Evolutionary conservation across 1,284 basidiomycete species (phyloP).

Genomic region (Melampsora americana): DNA sequence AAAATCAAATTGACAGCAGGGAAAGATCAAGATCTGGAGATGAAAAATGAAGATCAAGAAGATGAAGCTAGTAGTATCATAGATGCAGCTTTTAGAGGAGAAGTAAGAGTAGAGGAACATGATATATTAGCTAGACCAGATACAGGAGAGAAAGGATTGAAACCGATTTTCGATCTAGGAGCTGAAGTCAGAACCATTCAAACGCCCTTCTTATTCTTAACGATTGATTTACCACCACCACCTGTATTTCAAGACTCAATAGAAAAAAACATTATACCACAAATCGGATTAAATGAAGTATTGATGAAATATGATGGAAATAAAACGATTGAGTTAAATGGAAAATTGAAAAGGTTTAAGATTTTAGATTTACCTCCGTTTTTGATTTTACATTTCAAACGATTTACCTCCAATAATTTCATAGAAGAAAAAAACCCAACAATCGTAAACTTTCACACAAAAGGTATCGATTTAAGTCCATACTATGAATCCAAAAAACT

Average conservation of each 20-base stretch:
- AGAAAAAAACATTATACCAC: conserved; percentile 97
- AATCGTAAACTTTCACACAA: conserved; percentile 92
- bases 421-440: conserved; percentile 99
- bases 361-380: conserved; percentile 82
- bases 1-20: too few species aligned
- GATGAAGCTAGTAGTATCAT: conserved; percentile 66
- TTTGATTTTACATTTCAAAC: conserved; percentile 90
- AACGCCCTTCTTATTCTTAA: conserved; percentile 91
- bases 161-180: conserved; percentile 82
- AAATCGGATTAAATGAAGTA: conserved; percentile 84
- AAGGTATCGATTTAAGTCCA: conserved; percentile 82
- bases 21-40: conserved; percentile 42
- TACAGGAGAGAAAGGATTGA: conserved; percentile 66
- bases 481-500: conserved; percentile 65
- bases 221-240: conserved; percentile 90
- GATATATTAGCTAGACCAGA: conserved; percentile 70
- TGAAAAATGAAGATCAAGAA: not conserved
- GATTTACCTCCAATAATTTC: conserved; percentile 97
- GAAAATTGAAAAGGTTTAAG: conserved; percentile 82
- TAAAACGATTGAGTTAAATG: conserved; percentile 63
- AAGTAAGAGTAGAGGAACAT: conserved; percentile 87
- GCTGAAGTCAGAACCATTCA: conserved; percentile 71
- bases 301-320: conserved; percentile 94
- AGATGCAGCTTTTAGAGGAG: conserved; percentile 89
- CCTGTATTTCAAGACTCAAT: conserved; percentile 92